Conservation (phyloP, 306 rosid genomes). For the Glycyrrhiza uralensis region DNA sequence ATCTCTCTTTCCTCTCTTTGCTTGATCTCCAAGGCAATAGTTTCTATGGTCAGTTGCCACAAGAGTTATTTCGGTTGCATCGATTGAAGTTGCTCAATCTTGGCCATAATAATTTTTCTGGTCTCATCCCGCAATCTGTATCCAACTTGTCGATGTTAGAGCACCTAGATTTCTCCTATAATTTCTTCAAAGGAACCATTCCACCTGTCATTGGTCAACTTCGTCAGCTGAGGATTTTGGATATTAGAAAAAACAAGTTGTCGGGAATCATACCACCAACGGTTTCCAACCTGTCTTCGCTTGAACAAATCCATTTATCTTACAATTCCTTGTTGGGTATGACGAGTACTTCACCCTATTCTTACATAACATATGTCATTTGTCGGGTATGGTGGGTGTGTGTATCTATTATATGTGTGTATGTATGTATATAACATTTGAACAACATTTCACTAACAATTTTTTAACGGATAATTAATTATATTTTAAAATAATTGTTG, state of each 20-base stretch:
- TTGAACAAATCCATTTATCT: not conserved
- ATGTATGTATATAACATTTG: too few species aligned
- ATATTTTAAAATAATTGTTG: too few species aligned
- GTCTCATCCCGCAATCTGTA: not conserved
- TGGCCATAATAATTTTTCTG: not conserved
- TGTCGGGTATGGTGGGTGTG: too few species aligned
- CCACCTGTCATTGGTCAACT: not conserved
- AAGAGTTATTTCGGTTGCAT: not conserved
- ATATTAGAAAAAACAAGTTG: not conserved
- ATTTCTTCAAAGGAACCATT: slow-evolving; percentile 7
- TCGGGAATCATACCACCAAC: not conserved
- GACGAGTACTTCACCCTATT: too few species aligned
- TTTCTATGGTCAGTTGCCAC: not conserved
- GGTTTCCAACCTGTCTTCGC: slow-evolving; percentile 1
- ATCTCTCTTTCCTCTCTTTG: slow-evolving; percentile 14
- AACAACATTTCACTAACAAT: too few species aligned
- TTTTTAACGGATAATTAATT: too few species aligned
- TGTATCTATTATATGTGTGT: too few species aligned
- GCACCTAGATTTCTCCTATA: not conserved
- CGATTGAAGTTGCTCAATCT: not conserved
- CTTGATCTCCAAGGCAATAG: not conserved
- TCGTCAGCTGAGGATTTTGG: not conserved
- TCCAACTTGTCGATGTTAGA: not conserved
- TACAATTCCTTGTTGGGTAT: not conserved
- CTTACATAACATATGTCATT: too few species aligned